A percentile compares a stretch with the other conserved stretches of the same genome.
These are phyloP conservation scores for Protea cynaroides DNA, from an alignment of 164 flowering plant species.

Conservation along the genomic window DNA sequence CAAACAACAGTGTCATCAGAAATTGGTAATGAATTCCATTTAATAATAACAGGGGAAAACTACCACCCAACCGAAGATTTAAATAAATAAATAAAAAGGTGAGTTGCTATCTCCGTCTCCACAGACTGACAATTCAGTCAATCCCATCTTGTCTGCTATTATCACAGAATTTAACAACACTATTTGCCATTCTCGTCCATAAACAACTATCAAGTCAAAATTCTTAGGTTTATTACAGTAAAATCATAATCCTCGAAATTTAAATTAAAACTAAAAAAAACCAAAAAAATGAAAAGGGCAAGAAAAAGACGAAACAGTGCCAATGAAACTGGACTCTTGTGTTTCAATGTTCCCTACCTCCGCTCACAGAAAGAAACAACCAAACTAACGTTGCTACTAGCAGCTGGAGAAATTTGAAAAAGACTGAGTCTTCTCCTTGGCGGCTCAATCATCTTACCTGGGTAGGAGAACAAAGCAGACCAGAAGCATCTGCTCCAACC, in stretches of 20 bases:
- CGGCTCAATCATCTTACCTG: slow-evolving; percentile 52
- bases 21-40: not conserved
- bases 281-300: not conserved
- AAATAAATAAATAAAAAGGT: not conserved
- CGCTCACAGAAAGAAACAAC: slow-evolving; percentile 10
- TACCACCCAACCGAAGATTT: not conserved
- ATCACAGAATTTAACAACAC: slow-evolving; percentile 3
- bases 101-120: not conserved
- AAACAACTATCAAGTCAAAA: slow-evolving; percentile 17
- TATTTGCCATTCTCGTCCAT: slow-evolving; percentile 20
- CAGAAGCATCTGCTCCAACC: slow-evolving; percentile 76
- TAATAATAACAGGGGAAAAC: not conserved
- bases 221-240: slow-evolving; percentile 13
- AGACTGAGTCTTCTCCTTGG: not conserved
- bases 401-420: slow-evolving; percentile 2
- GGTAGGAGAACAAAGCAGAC: slow-evolving; percentile 68
- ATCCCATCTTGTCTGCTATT: not conserved
- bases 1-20: no score
- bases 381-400: not conserved
- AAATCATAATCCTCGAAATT: slow-evolving; percentile 1
- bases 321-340: slow-evolving; percentile 17
- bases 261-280: not conserved
- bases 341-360: slow-evolving; percentile 21
- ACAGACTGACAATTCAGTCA: not conserved
- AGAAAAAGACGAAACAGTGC: slow-evolving; percentile 14